Base-by-base conservation (phyloP, 2,329 filamentous ascomycete species). In the Karstenula rhodostoma region DNA sequence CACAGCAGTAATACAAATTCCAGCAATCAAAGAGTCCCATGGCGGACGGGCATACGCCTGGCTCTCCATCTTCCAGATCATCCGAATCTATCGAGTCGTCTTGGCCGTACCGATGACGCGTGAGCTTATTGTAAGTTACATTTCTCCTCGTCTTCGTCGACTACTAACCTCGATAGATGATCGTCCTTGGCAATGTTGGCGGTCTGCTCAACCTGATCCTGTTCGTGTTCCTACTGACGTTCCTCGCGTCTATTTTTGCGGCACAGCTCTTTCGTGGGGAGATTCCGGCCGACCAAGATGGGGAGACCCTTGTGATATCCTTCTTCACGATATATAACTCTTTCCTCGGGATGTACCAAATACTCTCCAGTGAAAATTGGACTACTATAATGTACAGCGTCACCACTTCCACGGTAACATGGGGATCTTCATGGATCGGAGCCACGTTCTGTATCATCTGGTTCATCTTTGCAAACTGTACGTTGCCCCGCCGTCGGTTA, bases 341-440 rank as follows among this genome's bases (percentile, higher is more conserved):
- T 0, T 99, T 99, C 73, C 83, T 99, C 17, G 95, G 94, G 58
- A 98, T 99, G 93, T 99, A 99, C 75, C 93, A 97, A 78, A 88
- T 99, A 32, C 82, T 99, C 47, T 97, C 95, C 10, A 97, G 93
- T 70, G 95, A 99, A 75, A 93, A 97, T 73, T 99, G 95, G 95
- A 99, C 96, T 0, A 80, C 81, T 0, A 91, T 97, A 48, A 80
- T 99, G 58, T 99, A 97, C 80, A 88, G 86, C 60, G 88, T 94
- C 43, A 96, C 93, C 0, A 81, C 85, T 6, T 90, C 87, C 69
- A 89, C 91, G 10, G 84, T 84, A 10, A 71, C 74, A 6, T 87
- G 84, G 67, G 84, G 89, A 42, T 96, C 92, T n/a, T 87, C 91
- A 9, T 98, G 95, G 94, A 93, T 98, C 58, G 93, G 92, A 10